These are phyloP conservation scores for Calocybe gangraenosa DNA, from an alignment of 768 basidiomycete species.

Conservation along the genomic window DNA sequence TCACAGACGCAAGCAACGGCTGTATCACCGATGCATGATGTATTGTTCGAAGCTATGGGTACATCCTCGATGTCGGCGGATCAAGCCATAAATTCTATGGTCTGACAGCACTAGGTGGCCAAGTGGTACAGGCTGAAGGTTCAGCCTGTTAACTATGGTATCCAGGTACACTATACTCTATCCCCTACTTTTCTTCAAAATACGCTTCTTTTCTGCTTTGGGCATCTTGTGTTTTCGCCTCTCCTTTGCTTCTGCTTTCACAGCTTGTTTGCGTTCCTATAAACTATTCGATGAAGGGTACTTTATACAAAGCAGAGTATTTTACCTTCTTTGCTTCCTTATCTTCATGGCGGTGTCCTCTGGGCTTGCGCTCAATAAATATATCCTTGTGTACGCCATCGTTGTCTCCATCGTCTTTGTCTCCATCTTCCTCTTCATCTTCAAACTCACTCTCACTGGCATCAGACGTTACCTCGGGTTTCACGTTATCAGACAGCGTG, in stretches of 20 bases:
- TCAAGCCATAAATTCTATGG: neutral
- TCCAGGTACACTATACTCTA: constrained; percentile 6
- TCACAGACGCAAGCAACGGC: constrained; percentile 88
- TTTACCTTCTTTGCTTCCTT: constrained; percentile 84
- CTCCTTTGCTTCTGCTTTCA: constrained; percentile 84
- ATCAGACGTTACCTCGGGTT: constrained; percentile 6
- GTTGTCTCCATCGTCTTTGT: constrained; percentile 24
- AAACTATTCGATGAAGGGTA: constrained; percentile 9
- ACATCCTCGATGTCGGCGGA: neutral
- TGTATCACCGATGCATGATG: constrained; percentile 83
- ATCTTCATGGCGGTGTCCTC: constrained; percentile 93
- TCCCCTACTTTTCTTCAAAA: constrained; percentile 57
- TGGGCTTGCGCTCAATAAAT: constrained; percentile 53
- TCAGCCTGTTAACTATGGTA: too few species aligned
- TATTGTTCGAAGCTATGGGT: neutral
- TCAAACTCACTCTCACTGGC: constrained; percentile 19
- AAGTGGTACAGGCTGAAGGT: too few species aligned
- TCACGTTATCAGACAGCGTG: constrained; percentile 3
- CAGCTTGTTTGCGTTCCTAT: constrained; percentile 88
- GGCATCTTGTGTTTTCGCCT: constrained; percentile 91
- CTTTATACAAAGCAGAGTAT: constrained; percentile 9
- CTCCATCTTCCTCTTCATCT: constrained; percentile 16
- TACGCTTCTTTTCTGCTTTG: constrained; percentile 89
- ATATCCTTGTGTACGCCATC: constrained; percentile 34
- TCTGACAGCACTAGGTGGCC: too few species aligned